Evolutionary conservation across 208 protist genomes (phyloP), one percentile per base, ranked within the genome.

Genomic region (Leishmania major): DNA sequence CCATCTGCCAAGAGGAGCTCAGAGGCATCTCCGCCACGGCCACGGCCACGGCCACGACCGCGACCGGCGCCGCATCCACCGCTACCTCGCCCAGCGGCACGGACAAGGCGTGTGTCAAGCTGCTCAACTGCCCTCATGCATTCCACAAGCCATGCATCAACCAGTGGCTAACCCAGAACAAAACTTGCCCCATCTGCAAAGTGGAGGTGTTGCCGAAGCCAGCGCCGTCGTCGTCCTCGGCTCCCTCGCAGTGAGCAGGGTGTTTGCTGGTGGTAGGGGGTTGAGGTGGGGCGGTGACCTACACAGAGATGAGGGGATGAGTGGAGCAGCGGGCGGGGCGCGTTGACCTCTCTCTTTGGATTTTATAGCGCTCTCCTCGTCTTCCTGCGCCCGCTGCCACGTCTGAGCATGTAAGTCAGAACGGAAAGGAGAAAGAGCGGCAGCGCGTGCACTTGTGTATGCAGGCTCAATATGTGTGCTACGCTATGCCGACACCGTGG

Each of bases 71-170:
- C n/a, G 37, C 35, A 53, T 22, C 35, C n/a, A 43, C 71, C 15
- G 64, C 60, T 28, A 31, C 62, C 5, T 59, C 45, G 43, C 69
- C 35, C 11, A 59, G 45, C 31, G 31, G 25, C 37, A 15, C 67
- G 22, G 74, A 72, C 37, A 82, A 79, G 45, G 13, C 22, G 25
- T 84, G 82, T 31, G 85, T 89, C 31, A 80, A 78, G 80, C 73
- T 96, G n/a, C 82, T 88, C 17, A 81, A 77, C 62, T 97, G 94
- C 82, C 75, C 85, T 1, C 92, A 97, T 76, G 59, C 88, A 6
- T 97, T 96, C 74, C 94, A 97, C 83, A 81, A 84, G 67, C 2
- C 83, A 43, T 97, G 94, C 86, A 94, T 97, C 62, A 69, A 83
- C 55, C 81, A 88, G 82, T 96, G 93, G 92, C 84, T 96, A 19